Evolutionary conservation across 179 eudicot genomes (phyloP).

Genomic region (Beta macrorhiza): DNA sequence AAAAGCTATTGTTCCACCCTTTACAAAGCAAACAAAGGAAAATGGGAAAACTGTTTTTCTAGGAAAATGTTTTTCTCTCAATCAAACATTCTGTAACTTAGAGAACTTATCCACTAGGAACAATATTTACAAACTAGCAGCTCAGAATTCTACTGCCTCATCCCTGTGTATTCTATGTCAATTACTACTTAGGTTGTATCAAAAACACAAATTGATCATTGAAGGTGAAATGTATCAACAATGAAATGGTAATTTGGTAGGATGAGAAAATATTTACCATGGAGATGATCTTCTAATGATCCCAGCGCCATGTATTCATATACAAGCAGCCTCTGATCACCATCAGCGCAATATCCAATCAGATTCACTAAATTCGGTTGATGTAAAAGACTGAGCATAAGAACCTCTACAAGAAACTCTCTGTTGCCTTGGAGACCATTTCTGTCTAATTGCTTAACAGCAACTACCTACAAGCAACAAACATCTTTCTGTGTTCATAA

Average conservation of each 20-base stretch:
- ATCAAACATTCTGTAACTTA: too few relatives aligned
- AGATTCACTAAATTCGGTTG: slow-evolving; percentile 77
- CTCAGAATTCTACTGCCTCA: too few relatives aligned
- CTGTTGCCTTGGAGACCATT: slow-evolving; percentile 96
- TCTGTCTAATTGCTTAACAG: slow-evolving; percentile 92
- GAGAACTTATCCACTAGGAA: too few relatives aligned
- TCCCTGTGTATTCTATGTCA: too few relatives aligned
- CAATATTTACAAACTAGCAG: too few relatives aligned
- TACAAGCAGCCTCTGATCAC: slow-evolving; percentile 88
- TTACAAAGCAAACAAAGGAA: too few relatives aligned
- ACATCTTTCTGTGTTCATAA: slow-evolving; percentile 5
- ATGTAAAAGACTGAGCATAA: slow-evolving; percentile 95
- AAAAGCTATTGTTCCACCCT: too few relatives aligned
- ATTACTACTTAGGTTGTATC: not conserved
- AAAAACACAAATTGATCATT: not conserved
- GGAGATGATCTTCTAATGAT: slow-evolving; percentile 92
- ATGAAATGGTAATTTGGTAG: not conserved
- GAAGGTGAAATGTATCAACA: not conserved
- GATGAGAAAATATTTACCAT: slow-evolving; percentile 42
- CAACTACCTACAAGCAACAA: slow-evolving; percentile 58
- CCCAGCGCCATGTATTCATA: slow-evolving; percentile 91
- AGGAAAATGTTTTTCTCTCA: too few relatives aligned
- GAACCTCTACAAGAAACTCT: slow-evolving; percentile 93
- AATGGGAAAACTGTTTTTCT: too few relatives aligned
- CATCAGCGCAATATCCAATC: slow-evolving; percentile 94